phyloP scores from a whole-genome alignment of 192 early-diverging fungal species.

The Oehlia diaphana region DNA sequence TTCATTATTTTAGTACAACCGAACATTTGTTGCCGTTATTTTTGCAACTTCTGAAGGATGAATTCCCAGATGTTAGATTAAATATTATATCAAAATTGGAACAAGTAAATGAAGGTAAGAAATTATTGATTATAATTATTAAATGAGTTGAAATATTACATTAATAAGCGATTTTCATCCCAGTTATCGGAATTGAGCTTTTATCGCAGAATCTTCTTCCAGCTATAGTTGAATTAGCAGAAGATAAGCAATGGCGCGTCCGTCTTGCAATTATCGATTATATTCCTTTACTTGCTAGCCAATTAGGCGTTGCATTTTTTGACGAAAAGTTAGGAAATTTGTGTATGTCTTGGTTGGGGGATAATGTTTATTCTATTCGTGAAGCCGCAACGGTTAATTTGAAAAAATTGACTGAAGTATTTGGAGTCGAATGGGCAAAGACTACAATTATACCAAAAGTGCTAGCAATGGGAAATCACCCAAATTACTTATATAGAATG shows the following conservation, averaged over 20 bases:
- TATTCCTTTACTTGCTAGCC: constrained; percentile 93
- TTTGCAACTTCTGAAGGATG: constrained; percentile 95
- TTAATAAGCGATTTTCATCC: neutral
- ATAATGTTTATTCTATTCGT: constrained; percentile 95
- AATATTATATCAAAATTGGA: constrained; percentile 99
- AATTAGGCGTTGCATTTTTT: constrained; percentile 96
- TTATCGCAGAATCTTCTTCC: constrained; percentile 96
- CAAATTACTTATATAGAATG: constrained; percentile 98
- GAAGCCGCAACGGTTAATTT: constrained; percentile 96
- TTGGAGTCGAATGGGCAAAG: constrained; percentile 99
- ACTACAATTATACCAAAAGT: constrained; percentile 93
- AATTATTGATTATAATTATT: neutral
- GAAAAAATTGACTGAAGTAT: constrained; percentile 94
- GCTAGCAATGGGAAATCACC: constrained; percentile 81
- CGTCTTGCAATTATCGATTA: constrained; percentile 99
- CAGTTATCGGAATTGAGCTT: constrained; percentile 94
- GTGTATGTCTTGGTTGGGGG: constrained; percentile 99
- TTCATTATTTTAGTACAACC: constrained; percentile 65
- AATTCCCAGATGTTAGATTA: constrained; percentile 94
- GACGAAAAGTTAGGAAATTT: constrained; percentile 92
- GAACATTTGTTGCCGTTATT: constrained; percentile 95
- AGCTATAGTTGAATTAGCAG: constrained; percentile 97
- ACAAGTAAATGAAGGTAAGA: constrained; percentile 81
- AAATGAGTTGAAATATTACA: too few relatives aligned
- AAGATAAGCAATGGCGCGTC: constrained; percentile 99